A percentile compares a stretch with the other conserved stretches of the same genome.
These are phyloP conservation scores for Rhodosporidiobolus sp. DNA, from an alignment of 768 basidiomycete species.

Conservation along the genomic window DNA sequence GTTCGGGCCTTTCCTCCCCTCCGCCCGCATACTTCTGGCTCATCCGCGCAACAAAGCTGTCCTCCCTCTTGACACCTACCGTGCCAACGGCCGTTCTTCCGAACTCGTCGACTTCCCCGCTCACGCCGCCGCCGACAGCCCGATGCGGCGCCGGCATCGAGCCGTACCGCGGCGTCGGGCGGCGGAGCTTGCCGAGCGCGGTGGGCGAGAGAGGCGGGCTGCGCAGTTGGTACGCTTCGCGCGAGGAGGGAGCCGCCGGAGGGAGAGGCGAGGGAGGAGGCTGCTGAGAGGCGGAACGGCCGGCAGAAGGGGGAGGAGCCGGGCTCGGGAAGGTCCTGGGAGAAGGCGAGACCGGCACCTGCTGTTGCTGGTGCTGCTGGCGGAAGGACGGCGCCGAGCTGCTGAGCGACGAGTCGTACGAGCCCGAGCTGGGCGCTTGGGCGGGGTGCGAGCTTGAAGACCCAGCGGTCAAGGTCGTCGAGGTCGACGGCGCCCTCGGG, in stretches of 20 bases:
- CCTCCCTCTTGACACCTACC: constrained; percentile 1
- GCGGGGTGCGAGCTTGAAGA: not conserved
- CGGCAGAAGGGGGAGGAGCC: no score
- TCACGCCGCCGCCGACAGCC: no score
- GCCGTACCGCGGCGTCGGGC: not conserved
- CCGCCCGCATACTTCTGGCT: constrained; percentile 18
- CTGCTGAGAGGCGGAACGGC: no score
- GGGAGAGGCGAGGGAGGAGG: not conserved
- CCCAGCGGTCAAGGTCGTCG: not conserved
- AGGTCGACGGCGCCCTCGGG: constrained; percentile 9
- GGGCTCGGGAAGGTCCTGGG: not conserved
- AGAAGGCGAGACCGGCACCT: not conserved
- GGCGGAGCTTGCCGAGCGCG: not conserved
- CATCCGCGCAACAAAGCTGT: constrained; percentile 37
- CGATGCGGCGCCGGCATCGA: not conserved
- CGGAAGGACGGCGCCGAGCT: not conserved
- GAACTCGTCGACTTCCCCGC: not conserved
- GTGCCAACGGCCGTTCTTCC: not conserved
- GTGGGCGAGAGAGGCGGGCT: not conserved
- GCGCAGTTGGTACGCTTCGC: not conserved
- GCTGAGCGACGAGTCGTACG: constrained; percentile 2
- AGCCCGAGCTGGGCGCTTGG: not conserved
- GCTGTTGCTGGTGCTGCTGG: not conserved
- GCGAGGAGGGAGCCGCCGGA: constrained; percentile 7
- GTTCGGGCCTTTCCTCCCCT: not conserved